These are phyloP conservation scores for Artomyces pyxidatus DNA, from an alignment of 768 basidiomycete genomes.

Conservation along the genomic window DNA sequence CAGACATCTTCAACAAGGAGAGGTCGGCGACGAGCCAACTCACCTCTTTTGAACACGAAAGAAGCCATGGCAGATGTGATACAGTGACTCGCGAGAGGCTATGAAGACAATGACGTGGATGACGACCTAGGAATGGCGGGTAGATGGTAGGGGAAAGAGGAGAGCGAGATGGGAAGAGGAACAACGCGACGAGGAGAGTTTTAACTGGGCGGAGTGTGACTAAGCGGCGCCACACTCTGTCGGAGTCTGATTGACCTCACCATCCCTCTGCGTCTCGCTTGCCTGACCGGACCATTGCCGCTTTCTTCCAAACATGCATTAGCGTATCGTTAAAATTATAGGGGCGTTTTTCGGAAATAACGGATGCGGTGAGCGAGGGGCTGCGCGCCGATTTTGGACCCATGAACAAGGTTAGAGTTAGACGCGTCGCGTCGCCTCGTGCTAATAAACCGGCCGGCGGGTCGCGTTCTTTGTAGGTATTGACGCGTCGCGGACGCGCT, in stretches of 20 bases:
- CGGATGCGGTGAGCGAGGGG: background rate
- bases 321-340: background rate
- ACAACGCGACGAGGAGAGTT: background rate
- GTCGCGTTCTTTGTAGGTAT: background rate
- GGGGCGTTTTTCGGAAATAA: background rate
- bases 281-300: background rate
- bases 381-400: background rate
- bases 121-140: background rate
- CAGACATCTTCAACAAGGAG: conserved; percentile 1
- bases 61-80: conserved; percentile 20
- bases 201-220: conserved; percentile 9
- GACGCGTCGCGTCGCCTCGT: conserved; percentile 5
- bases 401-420: conserved; percentile 7
- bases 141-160: background rate
- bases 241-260: conserved; percentile 7
- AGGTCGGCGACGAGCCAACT: conserved; percentile 20
- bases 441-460: background rate
- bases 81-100: conserved; percentile 3
- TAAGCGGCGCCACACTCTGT: conserved; percentile 7
- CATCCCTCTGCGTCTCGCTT: background rate
- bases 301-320: background rate
- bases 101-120: conserved; percentile 7
- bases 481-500: conserved; percentile 26
- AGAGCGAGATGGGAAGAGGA: background rate
- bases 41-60: conserved; percentile 53